phyloP scores from a whole-genome alignment of 192 early-diverging fungal species.

The Linnemannia zychae region DNA sequence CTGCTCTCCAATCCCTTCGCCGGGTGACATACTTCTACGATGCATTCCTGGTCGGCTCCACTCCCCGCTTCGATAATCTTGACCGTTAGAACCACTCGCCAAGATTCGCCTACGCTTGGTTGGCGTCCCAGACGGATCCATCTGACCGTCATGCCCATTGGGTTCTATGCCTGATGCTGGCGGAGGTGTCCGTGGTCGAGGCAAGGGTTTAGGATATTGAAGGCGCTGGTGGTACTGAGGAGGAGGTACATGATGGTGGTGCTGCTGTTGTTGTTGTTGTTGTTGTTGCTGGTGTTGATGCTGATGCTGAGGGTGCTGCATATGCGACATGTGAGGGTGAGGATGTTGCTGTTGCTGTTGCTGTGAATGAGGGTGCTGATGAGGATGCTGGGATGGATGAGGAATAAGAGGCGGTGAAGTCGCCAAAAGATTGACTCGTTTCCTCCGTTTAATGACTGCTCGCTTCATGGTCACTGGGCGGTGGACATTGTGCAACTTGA shows the following conservation, averaged over 20 bases:
- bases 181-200: constrained; percentile 30
- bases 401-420: constrained; percentile 39
- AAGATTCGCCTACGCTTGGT: constrained; percentile 1
- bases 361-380: constrained; percentile 16
- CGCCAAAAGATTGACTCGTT: constrained; percentile 63
- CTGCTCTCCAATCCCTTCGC: constrained; percentile 38
- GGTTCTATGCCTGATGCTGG: constrained; percentile 7
- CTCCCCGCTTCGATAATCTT: constrained; percentile 20
- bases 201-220: constrained; percentile 43
- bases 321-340: constrained; percentile 5
- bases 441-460: constrained; percentile 80
- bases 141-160: constrained; percentile 18
- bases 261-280: constrained; percentile 23
- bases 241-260: constrained; percentile 15
- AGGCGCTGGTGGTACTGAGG: constrained; percentile 28
- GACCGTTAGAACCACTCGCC: background rate
- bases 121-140: background rate
- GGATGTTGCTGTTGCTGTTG: constrained; percentile 41
- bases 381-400: constrained; percentile 18
- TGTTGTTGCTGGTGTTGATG: constrained; percentile 10
- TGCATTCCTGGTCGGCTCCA: constrained; percentile 16
- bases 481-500: constrained; percentile 85
- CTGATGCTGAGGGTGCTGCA: constrained; percentile 8
- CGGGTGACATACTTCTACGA: constrained; percentile 48
- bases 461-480: constrained; percentile 88